Conservation (phyloP, 805 yeast genomes). For the Schizosaccharomyces octosporus region DNA sequence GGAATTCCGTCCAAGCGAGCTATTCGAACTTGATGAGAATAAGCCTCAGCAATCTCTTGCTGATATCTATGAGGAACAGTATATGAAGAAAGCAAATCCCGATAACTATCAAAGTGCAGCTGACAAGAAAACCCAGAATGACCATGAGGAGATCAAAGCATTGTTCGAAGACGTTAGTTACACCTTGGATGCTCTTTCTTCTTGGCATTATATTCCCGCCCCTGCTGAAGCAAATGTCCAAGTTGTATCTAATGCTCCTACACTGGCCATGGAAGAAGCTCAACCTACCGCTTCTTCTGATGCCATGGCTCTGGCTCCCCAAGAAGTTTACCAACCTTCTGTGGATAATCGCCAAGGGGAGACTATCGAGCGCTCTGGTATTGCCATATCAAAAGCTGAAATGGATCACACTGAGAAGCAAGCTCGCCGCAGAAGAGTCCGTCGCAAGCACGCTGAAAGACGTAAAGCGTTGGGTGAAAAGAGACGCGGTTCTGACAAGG, state of each 20-base stretch:
- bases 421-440: not conserved
- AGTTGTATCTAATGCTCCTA: constrained; percentile 58
- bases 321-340: constrained; percentile 39
- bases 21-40: constrained; percentile 50
- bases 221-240: constrained; percentile 61
- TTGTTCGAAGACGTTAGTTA: constrained; percentile 38
- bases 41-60: constrained; percentile 77
- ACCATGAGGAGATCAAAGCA: constrained; percentile 55
- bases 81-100: constrained; percentile 16
- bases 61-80: constrained; percentile 74
- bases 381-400: not conserved
- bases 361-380: not conserved
- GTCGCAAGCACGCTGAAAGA: not conserved
- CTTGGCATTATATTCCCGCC: constrained; percentile 87
- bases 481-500: not conserved
- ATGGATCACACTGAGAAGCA: not conserved
- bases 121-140: constrained; percentile 38
- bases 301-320: constrained; percentile 57
- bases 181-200: constrained; percentile 65
- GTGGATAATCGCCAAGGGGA: not conserved
- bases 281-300: constrained; percentile 67
- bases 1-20: constrained; percentile 28
- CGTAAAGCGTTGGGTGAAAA: not conserved
- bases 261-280: constrained; percentile 84
- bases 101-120: constrained; percentile 23